A percentile compares a stretch with the other conserved stretches of the same genome.
Evolutionary conservation across 1,284 basidiomycete species (phyloP).

Genomic region (Pseudozyma tsukubaensis): DNA sequence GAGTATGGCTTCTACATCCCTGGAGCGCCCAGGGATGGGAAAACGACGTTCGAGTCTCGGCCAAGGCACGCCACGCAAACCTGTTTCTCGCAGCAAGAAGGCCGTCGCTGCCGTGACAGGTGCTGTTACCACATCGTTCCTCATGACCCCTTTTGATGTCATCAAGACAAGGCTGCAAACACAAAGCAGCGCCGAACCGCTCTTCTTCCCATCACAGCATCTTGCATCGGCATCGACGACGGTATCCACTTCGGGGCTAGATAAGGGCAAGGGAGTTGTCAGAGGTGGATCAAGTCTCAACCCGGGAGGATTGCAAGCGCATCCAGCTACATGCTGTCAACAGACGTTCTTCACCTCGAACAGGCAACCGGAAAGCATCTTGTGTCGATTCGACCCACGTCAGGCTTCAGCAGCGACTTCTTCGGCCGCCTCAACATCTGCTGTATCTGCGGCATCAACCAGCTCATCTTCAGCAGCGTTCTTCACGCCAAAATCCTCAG

Average conservation of each 20-base stretch:
- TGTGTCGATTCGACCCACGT: conserved; percentile 68
- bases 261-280: conserved; percentile 24
- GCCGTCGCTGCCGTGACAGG: conserved; percentile 83
- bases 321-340: conserved; percentile 66
- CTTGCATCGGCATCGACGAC: conserved; percentile 19
- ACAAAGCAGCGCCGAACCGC: conserved; percentile 70
- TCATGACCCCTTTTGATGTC: conserved; percentile 95
- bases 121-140: conserved; percentile 82
- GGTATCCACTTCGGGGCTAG: conserved; percentile 1
- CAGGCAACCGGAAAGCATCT: conserved; percentile 45
- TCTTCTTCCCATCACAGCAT: conserved; percentile 53
- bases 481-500: conserved; percentile 57
- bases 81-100: conserved; percentile 74
- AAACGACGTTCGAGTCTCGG: conserved; percentile 29
- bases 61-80: conserved; percentile 39
- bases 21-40: conserved; percentile 22
- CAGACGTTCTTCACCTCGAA: conserved; percentile 68
- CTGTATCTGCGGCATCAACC: conserved; percentile 14
- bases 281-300: conserved; percentile 8
- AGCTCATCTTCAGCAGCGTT: conserved; percentile 33
- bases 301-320: conserved; percentile 27
- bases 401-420: conserved; percentile 27
- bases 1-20: conserved; percentile 33
- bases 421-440: conserved; percentile 10
- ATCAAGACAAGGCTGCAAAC: conserved; percentile 92